Evolutionary conservation across 139 green algal genomes (phyloP).

Genomic region (Dunaliella sp.): DNA sequence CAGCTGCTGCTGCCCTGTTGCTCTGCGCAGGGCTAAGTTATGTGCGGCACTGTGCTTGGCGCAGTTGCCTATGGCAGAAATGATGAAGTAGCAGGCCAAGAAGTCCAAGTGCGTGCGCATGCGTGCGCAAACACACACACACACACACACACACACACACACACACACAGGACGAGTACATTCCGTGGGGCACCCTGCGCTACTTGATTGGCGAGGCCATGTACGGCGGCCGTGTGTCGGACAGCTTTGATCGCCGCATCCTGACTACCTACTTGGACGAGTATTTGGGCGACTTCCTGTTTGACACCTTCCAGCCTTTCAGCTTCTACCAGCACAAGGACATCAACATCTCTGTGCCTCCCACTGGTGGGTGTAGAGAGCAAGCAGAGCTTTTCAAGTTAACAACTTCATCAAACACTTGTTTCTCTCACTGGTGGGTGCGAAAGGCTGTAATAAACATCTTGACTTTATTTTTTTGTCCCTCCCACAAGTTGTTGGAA

Average conservation of each 20-base stretch:
- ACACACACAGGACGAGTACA: conserved; percentile 43
- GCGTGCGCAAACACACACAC: background rate
- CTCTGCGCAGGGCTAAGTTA: no score
- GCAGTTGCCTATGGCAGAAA: no score
- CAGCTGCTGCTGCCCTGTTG: no score
- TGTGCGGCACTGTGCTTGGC: no score
- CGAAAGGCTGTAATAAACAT: no score
- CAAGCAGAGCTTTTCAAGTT: no score
- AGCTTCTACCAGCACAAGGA: conserved; percentile 49
- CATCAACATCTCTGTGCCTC: conserved; percentile 39
- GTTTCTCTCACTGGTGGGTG: no score
- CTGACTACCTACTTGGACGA: conserved; percentile 87
- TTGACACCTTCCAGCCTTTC: conserved; percentile 87
- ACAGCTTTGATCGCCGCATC: conserved; percentile 80
- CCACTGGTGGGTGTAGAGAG: background rate
- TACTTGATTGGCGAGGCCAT: conserved; percentile 86
- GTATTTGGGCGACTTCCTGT: conserved; percentile 91
- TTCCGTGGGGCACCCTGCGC: conserved; percentile 82
- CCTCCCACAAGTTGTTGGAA: no score
- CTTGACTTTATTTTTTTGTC: no score
- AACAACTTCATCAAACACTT: no score
- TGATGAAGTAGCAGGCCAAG: no score
- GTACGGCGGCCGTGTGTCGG: conserved; percentile 80
- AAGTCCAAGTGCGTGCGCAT: no score
- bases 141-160: background rate